Evolutionary conservation across 139 green algal genomes (phyloP), one percentile per base, ranked within the genome.

Genomic region (Gonium pectorale): DNA sequence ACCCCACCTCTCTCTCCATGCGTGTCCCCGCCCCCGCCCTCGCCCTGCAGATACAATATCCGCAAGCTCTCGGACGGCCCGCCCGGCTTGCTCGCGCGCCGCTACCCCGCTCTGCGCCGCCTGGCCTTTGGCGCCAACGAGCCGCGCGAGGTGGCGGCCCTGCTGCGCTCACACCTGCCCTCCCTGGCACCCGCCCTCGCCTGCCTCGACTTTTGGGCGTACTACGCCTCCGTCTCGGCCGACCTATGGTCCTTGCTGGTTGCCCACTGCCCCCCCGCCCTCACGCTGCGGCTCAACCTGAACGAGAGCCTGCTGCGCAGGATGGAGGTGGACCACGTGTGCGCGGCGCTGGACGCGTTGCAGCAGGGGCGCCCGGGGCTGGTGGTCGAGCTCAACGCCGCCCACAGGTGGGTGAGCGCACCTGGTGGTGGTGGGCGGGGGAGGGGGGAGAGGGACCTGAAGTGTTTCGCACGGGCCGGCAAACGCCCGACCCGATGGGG

Each of bases 261-360:
- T 1, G 46, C 46, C 15, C 37, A 21, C 51, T 31, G 49, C 35
- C 74, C 74, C 0, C 29, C 37, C 9, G 54, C 29, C 3, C 24
- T 73, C 31, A 11, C 3, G 60, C 60, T 83, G 31, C 60, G 77
- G 9, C 60, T 83, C 0, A 83, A 83, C 62, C 15, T 64, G n/a
- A 83, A 83, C 51, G 77, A 83, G 77, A 66, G 43, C 62, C 33
- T 83, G 60, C 77, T 83, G 21, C 77, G 77, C 8, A 43, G 77
- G 33, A 64, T 73, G 77, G 77, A 83, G 77, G 24, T 51, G 60
- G 41, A 26, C 3, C 17, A 38, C 31, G 77, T 83, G 31, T 33
- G 73, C 21, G 77, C 17, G n/a, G 62, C 62, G 43, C 63, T 83
- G 44, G 5, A 2, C 5, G 33, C 43, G 60, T 44, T 83, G 31